phyloP scores from a whole-genome alignment of 169 alveolate species.

The Babesia gibsoni region DNA sequence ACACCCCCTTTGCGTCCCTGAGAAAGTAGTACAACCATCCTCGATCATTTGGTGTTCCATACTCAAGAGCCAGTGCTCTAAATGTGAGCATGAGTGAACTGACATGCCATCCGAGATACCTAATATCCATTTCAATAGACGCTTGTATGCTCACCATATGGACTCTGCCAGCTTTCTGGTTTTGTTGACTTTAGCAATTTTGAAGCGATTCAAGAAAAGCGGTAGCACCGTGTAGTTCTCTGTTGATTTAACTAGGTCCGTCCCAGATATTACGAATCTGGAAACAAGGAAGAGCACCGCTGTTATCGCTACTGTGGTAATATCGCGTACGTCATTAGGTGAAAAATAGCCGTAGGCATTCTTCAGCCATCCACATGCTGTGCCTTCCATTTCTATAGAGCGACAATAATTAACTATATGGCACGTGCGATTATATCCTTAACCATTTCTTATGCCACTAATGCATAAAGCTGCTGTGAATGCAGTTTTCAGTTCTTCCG shows the following conservation, averaged over 20 bases:
- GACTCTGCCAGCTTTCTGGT: conserved; percentile 47
- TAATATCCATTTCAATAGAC: neutral
- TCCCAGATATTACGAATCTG: conserved; percentile 1
- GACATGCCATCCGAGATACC: conserved; percentile 59
- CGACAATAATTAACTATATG: no score
- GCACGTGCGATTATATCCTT: no score
- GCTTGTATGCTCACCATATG: conserved; percentile 17
- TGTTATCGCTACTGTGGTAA: neutral
- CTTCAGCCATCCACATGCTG: no score
- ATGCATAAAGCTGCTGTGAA: no score
- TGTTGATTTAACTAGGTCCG: no score
- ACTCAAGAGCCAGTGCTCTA: conserved; percentile 19
- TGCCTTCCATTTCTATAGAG: no score
- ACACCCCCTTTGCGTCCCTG: conserved; percentile 45
- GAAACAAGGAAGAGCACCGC: neutral
- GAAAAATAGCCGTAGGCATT: no score
- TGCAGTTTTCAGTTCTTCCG: no score
- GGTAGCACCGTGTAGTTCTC: no score
- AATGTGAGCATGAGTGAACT: conserved; percentile 31
- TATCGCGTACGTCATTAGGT: no score
- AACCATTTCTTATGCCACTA: no score
- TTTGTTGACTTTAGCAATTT: conserved; percentile 27
- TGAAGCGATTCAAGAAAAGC: conserved; percentile 8
- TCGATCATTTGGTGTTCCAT: conserved; percentile 26
- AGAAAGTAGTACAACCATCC: conserved; percentile 52